Percentiles rank a stretch among this genome's conserved stretches.
Evolutionary conservation across 2,329 filamentous ascomycete genomes (phyloP).

Genomic region (Aspergillus calidoustus): DNA sequence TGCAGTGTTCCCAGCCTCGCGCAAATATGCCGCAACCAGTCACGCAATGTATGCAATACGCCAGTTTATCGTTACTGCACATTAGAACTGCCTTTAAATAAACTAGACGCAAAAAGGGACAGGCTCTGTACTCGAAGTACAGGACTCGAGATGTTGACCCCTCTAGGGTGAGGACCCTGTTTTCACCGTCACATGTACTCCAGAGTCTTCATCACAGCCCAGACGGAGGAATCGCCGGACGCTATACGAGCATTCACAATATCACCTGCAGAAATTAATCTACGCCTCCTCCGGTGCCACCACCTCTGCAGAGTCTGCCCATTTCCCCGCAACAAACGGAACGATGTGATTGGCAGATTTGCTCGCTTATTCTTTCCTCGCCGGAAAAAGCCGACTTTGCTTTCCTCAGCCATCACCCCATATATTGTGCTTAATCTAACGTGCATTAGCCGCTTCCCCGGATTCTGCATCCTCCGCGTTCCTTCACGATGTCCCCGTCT

Average conservation of each 20-base stretch:
- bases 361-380: conserved; percentile 12
- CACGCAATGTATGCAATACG: background rate
- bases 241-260: background rate
- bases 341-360: background rate
- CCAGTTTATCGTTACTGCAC: background rate
- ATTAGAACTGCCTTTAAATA: background rate
- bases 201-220: conserved; percentile 4
- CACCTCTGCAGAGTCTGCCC: background rate
- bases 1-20: background rate
- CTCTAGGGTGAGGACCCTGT: background rate
- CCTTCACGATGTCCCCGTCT: conserved; percentile 4
- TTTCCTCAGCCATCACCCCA: background rate
- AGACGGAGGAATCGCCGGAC: conserved; percentile 3
- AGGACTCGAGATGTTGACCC: background rate
- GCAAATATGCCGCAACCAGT: background rate
- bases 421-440: conserved; percentile 13
- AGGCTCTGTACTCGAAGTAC: too few species aligned
- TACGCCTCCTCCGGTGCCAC: background rate
- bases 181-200: background rate
- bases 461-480: background rate
- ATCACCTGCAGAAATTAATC: conserved; percentile 9
- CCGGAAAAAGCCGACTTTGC: background rate
- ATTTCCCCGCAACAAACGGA: conserved; percentile 4
- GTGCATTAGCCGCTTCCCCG: background rate
- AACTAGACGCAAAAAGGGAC: too few species aligned